A percentile compares a stretch with the other conserved stretches of the same genome.
These are phyloP conservation scores for Elaeis guineensis DNA, from an alignment of 176 grass and related monocot genomes.

Conservation along the genomic window DNA sequence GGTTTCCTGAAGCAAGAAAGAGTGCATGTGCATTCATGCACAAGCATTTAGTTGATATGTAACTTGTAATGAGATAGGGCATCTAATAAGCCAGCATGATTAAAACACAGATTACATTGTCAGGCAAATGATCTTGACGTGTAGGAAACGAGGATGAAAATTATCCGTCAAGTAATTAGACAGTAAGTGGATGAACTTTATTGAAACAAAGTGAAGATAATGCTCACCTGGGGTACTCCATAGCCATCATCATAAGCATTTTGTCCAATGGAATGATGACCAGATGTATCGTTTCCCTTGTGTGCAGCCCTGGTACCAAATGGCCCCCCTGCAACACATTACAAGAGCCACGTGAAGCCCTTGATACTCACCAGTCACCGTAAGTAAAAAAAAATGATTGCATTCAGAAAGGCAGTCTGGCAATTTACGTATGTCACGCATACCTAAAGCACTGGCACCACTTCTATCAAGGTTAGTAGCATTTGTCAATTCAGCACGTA, in stretches of 20 bases:
- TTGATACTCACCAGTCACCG: too few relatives aligned
- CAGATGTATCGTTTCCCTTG: constrained; percentile 51
- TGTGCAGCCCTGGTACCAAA: constrained; percentile 39
- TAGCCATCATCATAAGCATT: constrained; percentile 49
- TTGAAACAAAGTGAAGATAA: neutral
- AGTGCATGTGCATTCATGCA: too few relatives aligned
- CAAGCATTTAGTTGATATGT: too few relatives aligned
- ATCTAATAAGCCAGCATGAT: too few relatives aligned
- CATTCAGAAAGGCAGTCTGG: too few relatives aligned
- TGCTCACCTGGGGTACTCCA: constrained; percentile 43
- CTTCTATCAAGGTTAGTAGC: constrained; percentile 42
- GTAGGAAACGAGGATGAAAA: neutral
- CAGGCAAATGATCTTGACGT: neutral
- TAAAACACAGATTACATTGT: too few relatives aligned
- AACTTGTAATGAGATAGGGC: too few relatives aligned
- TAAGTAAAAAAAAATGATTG: too few relatives aligned
- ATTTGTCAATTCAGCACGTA: constrained; percentile 70
- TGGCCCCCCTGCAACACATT: constrained; percentile 29
- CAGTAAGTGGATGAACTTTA: neutral
- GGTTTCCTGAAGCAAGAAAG: too few relatives aligned
- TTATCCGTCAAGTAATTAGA: too few relatives aligned
- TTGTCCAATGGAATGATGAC: constrained; percentile 33
- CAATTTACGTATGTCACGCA: neutral
- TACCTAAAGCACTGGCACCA: constrained; percentile 17
- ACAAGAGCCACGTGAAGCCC: too few relatives aligned